Conservation (phyloP, 495 filamentous ascomycete species). For the Podospora pseudoanserina region DNA sequence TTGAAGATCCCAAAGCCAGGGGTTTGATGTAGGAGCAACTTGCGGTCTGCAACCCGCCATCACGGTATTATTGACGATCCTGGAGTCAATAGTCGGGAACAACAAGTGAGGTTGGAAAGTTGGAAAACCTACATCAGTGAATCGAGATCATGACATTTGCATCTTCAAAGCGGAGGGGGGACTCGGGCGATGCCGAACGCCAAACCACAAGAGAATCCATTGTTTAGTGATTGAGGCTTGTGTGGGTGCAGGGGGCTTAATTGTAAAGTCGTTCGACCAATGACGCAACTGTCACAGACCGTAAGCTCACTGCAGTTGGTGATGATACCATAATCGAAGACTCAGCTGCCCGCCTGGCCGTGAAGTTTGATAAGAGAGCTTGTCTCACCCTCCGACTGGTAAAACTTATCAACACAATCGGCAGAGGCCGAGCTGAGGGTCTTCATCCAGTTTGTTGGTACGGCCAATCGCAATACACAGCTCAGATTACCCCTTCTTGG, state of each 20-base stretch:
- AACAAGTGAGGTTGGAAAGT: background rate
- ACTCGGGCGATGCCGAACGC: background rate
- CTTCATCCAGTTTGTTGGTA: background rate
- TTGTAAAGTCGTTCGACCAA: background rate
- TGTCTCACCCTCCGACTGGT: background rate
- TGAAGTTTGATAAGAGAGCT: background rate
- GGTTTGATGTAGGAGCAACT: background rate
- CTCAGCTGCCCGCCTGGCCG: background rate
- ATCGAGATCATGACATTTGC: background rate
- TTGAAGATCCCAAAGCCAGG: background rate
- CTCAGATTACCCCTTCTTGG: conserved; percentile 29
- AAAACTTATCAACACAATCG: background rate
- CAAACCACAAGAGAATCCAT: background rate
- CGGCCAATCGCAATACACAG: background rate
- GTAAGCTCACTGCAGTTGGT: background rate
- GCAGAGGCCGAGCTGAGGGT: background rate
- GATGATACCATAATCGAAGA: background rate
- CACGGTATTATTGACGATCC: background rate
- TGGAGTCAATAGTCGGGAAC: background rate
- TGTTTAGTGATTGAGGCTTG: background rate
- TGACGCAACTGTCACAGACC: background rate
- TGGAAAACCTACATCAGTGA: background rate
- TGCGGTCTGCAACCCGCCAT: background rate
- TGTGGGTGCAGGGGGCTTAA: background rate
- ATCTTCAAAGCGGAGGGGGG: background rate